Base-by-base conservation (phyloP, 2,329 filamentous ascomycete genomes). In the Periconia sp. region DNA sequence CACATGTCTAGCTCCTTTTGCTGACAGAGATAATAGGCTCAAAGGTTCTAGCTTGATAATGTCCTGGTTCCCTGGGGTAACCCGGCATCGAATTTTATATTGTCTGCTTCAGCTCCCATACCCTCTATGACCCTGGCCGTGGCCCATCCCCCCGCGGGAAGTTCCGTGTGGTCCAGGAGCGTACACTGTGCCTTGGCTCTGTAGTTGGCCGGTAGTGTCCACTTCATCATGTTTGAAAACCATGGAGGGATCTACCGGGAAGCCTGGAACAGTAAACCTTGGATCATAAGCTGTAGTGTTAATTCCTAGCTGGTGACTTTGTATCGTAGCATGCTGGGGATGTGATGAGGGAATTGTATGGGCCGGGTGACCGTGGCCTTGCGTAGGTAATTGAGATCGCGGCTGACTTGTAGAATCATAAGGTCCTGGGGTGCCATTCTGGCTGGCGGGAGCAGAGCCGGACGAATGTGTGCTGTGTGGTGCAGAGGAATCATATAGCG, bases 161-260 rank as follows among this genome's bases (percentile, higher is more conserved):
- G 54, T 47, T 41, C 45, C 42, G 35, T 53, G 47, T 20, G 47
- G 9, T 30, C 47, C 47, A 44, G 57, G 55, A 17, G 50, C 45
- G 44, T 60, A 61, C 31, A 63, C 50, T n/a, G 41, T 23, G 17
- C 49, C 45, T 43, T 55, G 56, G 17, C 50, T 53, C 33, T 59
- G 55, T 33, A 61, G 45, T 6, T 57, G 61, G 19, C 58, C 55
- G 18, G 52, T 40, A n/a, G 41, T 18, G 37, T 57, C 56, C 19
- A 52, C 49, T 42, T 54, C 52, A 13, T 60, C 59, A 49, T 66
- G 63, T 55, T 72, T 71, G 52, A 63, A 72, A 55, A 68, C 65
- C 68, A 72, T 71, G 14, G 63, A 61, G 18, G 70, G 69, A 55
- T 72, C 69, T 40, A 72, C 66, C 17, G 66, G 68, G 52, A 66